Percentiles rank a stretch among this genome's conserved stretches.
phyloP scores from a whole-genome alignment of 2,329 filamentous ascomycete species.

The Diplodia sapinea region DNA sequence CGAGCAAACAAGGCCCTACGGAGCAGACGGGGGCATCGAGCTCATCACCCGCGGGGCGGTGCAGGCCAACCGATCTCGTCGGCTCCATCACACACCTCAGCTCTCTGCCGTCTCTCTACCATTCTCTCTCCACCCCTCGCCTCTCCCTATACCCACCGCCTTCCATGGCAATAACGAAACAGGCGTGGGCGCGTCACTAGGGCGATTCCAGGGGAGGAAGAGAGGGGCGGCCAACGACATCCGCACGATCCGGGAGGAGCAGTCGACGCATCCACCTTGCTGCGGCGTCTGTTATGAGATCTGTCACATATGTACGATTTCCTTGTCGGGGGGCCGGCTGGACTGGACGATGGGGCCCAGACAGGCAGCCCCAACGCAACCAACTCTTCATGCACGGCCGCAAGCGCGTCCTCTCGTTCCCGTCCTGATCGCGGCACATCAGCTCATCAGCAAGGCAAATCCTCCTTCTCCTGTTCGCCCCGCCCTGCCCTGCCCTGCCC shows the following conservation, averaged over 20 bases:
- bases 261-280: conserved; percentile 10
- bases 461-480: not conserved
- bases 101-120: not conserved
- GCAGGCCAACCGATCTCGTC: not conserved
- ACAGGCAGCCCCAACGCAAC: no score
- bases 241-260: conserved; percentile 4
- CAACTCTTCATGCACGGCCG: conserved; percentile 20
- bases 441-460: conserved; percentile 16
- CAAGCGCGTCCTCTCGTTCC: not conserved
- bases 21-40: not conserved
- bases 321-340: not conserved
- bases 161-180: conserved; percentile 5
- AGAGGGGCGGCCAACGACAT: not conserved
- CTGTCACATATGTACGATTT: conserved; percentile 1
- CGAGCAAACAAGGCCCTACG: not conserved
- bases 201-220: not conserved
- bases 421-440: not conserved
- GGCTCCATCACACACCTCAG: not conserved
- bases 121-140: no score
- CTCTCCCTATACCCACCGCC: not conserved
- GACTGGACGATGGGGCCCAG: not conserved
- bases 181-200: conserved; percentile 19
- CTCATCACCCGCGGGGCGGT: not conserved
- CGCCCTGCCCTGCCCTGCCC: no score
- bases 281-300: not conserved